These are phyloP conservation scores for Venturia aucupariae DNA, from an alignment of 2,329 filamentous ascomycete species.

Conservation along the genomic window DNA sequence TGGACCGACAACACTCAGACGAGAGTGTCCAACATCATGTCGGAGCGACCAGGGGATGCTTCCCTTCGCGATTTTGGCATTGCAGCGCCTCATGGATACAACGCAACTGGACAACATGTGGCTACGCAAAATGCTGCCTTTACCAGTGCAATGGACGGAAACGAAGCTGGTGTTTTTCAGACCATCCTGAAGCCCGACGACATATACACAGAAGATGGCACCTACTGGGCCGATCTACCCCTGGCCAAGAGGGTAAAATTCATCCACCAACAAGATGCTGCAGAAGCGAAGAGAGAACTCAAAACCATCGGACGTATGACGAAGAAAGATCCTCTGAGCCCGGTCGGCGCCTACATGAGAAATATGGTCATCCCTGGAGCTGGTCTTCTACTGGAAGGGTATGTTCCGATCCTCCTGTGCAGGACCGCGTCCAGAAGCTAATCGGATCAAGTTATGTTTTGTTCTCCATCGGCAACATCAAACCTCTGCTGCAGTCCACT, in stretches of 20 bases:
- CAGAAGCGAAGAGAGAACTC: conserved; percentile 62
- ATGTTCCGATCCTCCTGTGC: conserved; percentile 12
- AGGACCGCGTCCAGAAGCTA: conserved; percentile 12
- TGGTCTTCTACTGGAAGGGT: conserved; percentile 81
- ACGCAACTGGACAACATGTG: conserved; percentile 34
- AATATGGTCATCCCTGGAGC: conserved; percentile 90
- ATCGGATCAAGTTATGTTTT: conserved; percentile 63
- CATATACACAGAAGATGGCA: conserved; percentile 69
- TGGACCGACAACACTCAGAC: not conserved
- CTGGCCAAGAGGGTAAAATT: conserved; percentile 62
- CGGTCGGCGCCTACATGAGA: conserved; percentile 76
- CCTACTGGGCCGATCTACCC: conserved; percentile 88
- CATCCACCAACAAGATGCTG: conserved; percentile 61
- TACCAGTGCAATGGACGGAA: conserved; percentile 41
- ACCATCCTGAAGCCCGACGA: conserved; percentile 81
- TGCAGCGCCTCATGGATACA: conserved; percentile 36
- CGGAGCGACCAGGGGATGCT: not conserved
- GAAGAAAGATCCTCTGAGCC: conserved; percentile 77
- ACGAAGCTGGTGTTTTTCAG: conserved; percentile 59
- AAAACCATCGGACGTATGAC: conserved; percentile 63
- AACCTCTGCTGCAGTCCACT: conserved; percentile 65
- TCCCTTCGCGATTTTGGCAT: conserved; percentile 12
- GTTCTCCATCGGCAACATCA: conserved; percentile 91
- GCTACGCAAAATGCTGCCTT: conserved; percentile 25
- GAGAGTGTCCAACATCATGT: not conserved